A percentile compares a stretch with the other conserved stretches of the same genome.
Conservation (phyloP, 768 basidiomycete genomes). For the Leccinellum luteum region DNA sequence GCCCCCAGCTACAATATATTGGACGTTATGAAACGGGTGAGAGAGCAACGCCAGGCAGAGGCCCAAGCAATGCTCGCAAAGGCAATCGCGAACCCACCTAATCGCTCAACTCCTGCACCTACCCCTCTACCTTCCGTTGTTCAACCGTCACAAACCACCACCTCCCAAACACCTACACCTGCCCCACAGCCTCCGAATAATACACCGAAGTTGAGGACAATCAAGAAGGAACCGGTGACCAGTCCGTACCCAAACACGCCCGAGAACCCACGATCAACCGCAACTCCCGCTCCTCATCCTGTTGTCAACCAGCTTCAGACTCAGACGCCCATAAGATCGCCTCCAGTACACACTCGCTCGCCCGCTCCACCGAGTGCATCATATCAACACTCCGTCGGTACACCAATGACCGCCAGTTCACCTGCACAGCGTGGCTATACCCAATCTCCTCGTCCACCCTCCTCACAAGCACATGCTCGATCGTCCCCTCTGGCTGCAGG, state of each 20-base stretch:
- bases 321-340: conserved; percentile 28
- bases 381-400: conserved; percentile 21
- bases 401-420: conserved; percentile 24
- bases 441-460: conserved; percentile 34
- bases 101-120: conserved; percentile 26
- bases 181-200: conserved; percentile 30
- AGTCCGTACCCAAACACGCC: conserved; percentile 28
- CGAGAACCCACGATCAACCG: conserved; percentile 29
- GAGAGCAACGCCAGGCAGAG: conserved; percentile 27
- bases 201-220: conserved; percentile 20
- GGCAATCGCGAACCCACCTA: conserved; percentile 30
- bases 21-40: conserved; percentile 42
- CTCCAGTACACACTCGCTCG: conserved; percentile 28
- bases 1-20: conserved; percentile 54
- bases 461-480: conserved; percentile 30
- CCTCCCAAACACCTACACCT: conserved; percentile 26
- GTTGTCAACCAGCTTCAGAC: conserved; percentile 33
- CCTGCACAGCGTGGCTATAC: conserved; percentile 35
- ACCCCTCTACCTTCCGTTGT: conserved; percentile 34
- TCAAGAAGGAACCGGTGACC: conserved; percentile 31
- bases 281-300: conserved; percentile 32
- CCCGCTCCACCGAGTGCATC: conserved; percentile 19
- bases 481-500: conserved; percentile 31
- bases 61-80: conserved; percentile 24
- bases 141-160: conserved; percentile 34